Conservation (phyloP, 202 grass and related monocot species). For the Panicum virgatum region DNA sequence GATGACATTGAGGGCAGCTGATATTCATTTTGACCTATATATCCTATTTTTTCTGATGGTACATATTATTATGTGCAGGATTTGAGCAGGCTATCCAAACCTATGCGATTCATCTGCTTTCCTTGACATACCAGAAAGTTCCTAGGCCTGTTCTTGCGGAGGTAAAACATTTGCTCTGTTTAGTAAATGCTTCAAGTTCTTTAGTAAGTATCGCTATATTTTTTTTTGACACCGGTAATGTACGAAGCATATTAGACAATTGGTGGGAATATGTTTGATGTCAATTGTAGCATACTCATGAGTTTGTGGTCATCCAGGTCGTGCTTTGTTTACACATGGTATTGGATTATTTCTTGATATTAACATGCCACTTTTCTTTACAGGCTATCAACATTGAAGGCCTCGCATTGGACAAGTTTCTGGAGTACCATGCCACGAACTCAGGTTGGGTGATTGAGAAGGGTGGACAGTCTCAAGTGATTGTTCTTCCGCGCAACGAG, state of each 20-base stretch:
- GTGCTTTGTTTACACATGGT: neutral
- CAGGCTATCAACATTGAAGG: conserved; percentile 97
- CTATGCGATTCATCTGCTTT: conserved; percentile 87
- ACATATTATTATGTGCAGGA: conserved; percentile 45
- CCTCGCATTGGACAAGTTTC: conserved; percentile 81
- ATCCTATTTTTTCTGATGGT: neutral
- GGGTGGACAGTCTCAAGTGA: conserved; percentile 62
- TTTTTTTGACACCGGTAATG: neutral
- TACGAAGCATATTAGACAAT: too few relatives aligned
- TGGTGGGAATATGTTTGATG: neutral
- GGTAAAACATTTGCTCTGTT: conserved; percentile 38
- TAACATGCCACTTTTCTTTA: conserved; percentile 7
- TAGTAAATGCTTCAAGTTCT: neutral
- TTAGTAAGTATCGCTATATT: neutral
- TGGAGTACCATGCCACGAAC: conserved; percentile 80
- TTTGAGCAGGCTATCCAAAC: conserved; percentile 97
- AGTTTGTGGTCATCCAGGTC: neutral
- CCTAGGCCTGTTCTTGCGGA: conserved; percentile 89
- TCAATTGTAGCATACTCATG: neutral
- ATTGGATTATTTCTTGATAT: conserved; percentile 20
- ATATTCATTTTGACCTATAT: neutral
- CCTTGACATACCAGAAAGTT: conserved; percentile 96
- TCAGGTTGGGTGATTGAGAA: conserved; percentile 82
- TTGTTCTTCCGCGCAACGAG: conserved; percentile 73
- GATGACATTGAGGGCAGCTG: neutral